These are phyloP conservation scores for Rhamnella rubrinervis DNA, from an alignment of 331 rosid genomes.

Conservation along the genomic window DNA sequence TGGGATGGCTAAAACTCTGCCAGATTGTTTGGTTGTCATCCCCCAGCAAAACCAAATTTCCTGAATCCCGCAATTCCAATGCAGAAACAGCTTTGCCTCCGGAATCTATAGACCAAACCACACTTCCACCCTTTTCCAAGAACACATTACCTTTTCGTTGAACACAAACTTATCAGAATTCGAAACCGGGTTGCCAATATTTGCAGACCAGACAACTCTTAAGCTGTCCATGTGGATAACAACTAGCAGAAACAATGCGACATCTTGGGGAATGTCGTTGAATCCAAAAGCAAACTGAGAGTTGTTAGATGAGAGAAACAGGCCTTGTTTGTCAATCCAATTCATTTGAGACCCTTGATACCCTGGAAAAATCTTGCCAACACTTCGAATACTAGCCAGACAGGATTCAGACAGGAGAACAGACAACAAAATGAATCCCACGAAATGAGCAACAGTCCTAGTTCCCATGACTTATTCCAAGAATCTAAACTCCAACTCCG, in stretches of 20 bases:
- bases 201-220: conserved; percentile 64
- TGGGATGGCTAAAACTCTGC: conserved; percentile 88
- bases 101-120: conserved; percentile 66
- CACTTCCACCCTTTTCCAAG: conserved; percentile 41
- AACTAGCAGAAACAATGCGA: conserved; percentile 47
- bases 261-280: conserved; percentile 36
- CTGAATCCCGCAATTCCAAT: conserved; percentile 61
- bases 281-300: conserved; percentile 60
- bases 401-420: conserved; percentile 30
- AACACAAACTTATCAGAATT: conserved; percentile 69
- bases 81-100: conserved; percentile 51
- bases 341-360: conserved; percentile 61
- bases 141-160: conserved; percentile 49
- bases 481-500: conserved; percentile 9
- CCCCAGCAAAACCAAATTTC: conserved; percentile 67
- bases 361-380: conserved; percentile 42
- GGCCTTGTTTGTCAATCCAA: conserved; percentile 63
- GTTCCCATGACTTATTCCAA: conserved; percentile 41
- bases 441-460: conserved; percentile 26
- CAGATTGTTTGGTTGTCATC: conserved; percentile 43
- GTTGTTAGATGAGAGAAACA: conserved; percentile 54
- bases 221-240: conserved; percentile 38
- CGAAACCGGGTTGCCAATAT: conserved; percentile 56
- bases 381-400: conserved; percentile 31
- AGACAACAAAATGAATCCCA: conserved; percentile 26